Conservation (phyloP, 176 grass and related monocot genomes). For the Triticum turgidum region DNA sequence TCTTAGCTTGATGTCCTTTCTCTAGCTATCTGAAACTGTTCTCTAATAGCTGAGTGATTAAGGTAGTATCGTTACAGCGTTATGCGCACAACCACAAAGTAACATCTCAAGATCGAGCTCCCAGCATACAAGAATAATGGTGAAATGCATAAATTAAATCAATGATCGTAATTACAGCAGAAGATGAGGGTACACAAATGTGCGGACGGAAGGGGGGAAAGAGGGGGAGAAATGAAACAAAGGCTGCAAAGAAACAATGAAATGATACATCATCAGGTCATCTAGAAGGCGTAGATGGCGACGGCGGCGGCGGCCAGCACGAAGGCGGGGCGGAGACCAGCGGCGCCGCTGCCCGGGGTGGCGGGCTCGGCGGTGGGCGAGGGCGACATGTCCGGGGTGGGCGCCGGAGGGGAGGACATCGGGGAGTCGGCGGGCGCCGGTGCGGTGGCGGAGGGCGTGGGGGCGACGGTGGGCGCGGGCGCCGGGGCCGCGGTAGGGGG, state of each 20-base stretch:
- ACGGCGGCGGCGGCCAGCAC: conserved; percentile 32
- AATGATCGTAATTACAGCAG: conserved; percentile 57
- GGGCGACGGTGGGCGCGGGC: neutral
- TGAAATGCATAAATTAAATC: conserved; percentile 42
- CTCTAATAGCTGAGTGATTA: neutral
- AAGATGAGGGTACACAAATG: conserved; percentile 14
- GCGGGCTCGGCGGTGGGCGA: conserved; percentile 30
- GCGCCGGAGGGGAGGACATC: conserved; percentile 13
- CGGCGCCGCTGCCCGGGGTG: neutral
- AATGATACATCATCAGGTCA: neutral
- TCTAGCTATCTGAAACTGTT: neutral
- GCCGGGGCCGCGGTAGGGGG: conserved; percentile 21
- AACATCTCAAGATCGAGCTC: neutral
- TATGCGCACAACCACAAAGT: neutral
- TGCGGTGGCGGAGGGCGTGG: conserved; percentile 29
- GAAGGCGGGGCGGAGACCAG: conserved; percentile 48
- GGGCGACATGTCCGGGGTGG: conserved; percentile 9
- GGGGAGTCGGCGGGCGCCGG: conserved; percentile 35
- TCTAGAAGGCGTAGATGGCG: conserved; percentile 48
- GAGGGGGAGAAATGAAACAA: neutral
- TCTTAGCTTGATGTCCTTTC: neutral
- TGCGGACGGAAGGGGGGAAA: neutral
- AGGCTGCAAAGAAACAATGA: conserved; percentile 4
- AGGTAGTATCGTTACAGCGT: neutral
- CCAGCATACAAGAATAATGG: neutral